Evolutionary conservation across 352 stramenopile species (phyloP), one percentile per base, ranked within the genome.

Genomic region (Pythium insidiosum): DNA sequence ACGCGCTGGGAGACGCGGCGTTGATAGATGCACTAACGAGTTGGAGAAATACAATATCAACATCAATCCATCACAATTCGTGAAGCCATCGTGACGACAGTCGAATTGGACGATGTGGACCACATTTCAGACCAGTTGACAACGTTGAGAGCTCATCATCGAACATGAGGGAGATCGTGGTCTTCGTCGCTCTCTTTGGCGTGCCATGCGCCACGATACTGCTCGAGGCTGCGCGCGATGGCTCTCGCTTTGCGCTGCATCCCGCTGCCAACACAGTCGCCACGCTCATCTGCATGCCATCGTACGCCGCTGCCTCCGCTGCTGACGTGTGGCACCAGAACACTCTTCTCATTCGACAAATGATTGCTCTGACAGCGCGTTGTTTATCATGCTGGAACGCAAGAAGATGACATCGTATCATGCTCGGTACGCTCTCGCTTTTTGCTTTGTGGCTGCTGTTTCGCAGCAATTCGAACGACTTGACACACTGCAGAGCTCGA

Each of bases 331-430:
- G 15, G n/a, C 19, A 15, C 26, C 25, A 31, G 4, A 4, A 6
- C 33, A 11, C 7, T 26, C 25, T 12, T 34, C 30, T 53, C 19
- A 53, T n/a, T 23, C 12, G 29, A 9, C 47, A 29, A 23, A 33
- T 56, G 28, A 50, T 19, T 40, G 24, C 36, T 5, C 53, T 40
- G 23, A 0, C 25, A 80, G 67, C 7, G 75, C 69, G 10, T 53
- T 84, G 18, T 79, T 68, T 46, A 55, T 59, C 0, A 82, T 88
- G 63, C 39, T 81, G 5, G 58, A 72, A 31, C 65, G 72, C 11
- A 84, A 81, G 47, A 29, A 47, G 9, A 68, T 66, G 15, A 63
- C 33, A 19, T 20, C 67, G 18, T 55, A 74, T 15, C 40, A 60
- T 1, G 72, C 62, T 6, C 60, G 75, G 70, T 85, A 38, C 6